Base-by-base conservation (phyloP, 352 stramenopile genomes). In the Hyaloperonospora arabidopsidis region DNA sequence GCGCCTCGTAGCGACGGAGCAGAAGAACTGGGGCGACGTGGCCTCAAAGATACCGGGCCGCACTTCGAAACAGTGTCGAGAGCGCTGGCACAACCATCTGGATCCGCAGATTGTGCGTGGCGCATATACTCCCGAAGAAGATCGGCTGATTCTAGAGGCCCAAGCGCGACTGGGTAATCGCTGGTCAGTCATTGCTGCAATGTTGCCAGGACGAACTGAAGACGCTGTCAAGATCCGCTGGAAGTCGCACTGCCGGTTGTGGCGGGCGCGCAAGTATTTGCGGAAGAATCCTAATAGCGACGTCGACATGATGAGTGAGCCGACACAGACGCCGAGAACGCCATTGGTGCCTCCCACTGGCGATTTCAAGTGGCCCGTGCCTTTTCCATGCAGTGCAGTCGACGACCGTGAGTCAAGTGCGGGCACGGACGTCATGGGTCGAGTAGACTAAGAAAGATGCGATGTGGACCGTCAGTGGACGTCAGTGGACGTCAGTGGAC, bases 221-320 rank as follows among this genome's bases (percentile, higher is more conserved):
- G 92, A 97, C 54, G 80, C 82, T 12, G 83, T 97, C 52, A 97
- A 97, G 81, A 97, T 95, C 65, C 81, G 85, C 39, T 96, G 87
- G 86, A 96, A 96, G 60, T 90, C 82, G 51, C 64, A 92, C 55
- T 92, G 84, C 64, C 81, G 83, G 44, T 66, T 91, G 19, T 91
- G 81, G 81, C 77, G 79, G 48, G 79, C 79, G 52, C 76, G 76
- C 52, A 89, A 89, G 65, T 89, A 89, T 62, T 67, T 89, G 68
- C 75, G 79, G 40, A 89, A 89, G 61, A 66, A 68, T 39, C 57
- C 68, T 25, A 70, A 68, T 52, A 69, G 59, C 41, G 61, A 70
- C 34, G 59, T 68, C 38, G 59, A 72, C 36, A 65, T 65, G 50
- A 18, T 68, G 46, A 68, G 59, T 38, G 66, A 65, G 52, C 59